These are phyloP conservation scores for Eucalyptus cloeziana DNA, from an alignment of 345 rosid genomes.

Conservation along the genomic window DNA sequence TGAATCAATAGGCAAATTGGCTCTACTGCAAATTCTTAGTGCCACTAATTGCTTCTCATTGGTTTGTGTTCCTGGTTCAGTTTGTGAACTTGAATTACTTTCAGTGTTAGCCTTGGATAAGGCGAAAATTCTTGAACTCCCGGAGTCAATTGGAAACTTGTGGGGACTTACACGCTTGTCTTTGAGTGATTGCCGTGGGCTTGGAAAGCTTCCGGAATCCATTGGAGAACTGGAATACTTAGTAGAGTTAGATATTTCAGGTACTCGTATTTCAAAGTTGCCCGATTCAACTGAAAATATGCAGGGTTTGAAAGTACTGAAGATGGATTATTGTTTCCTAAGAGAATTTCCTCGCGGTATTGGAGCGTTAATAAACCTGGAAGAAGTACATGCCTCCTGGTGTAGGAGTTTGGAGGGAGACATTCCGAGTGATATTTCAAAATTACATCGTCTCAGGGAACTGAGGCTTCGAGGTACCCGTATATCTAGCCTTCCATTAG, in stretches of 20 bases:
- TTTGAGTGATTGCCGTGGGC: neutral
- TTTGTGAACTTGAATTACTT: neutral
- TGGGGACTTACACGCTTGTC: neutral
- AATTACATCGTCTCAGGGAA: neutral
- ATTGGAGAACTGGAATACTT: rapidly evolving
- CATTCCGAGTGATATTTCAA: neutral
- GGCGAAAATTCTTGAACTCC: neutral
- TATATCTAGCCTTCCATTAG: neutral
- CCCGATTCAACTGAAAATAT: rapidly evolving
- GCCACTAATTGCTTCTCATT: neutral
- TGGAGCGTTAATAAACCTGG: rapidly evolving
- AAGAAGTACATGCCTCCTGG: neutral
- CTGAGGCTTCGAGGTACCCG: neutral
- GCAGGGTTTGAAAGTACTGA: neutral
- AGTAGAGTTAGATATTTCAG: neutral
- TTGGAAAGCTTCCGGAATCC: neutral
- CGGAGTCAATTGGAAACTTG: neutral
- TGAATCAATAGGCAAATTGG: rapidly evolving
- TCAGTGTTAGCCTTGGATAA: neutral
- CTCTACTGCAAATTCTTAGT: rapidly evolving
- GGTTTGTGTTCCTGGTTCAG: rapidly evolving
- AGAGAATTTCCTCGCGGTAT: neutral
- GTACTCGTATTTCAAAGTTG: neutral
- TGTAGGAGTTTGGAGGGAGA: neutral
- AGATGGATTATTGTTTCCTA: too few species aligned